Percentiles rank a stretch among this genome's conserved stretches.
Conservation (phyloP, 2,329 filamentous ascomycete genomes). For the Aspergillus arachidicola region DNA sequence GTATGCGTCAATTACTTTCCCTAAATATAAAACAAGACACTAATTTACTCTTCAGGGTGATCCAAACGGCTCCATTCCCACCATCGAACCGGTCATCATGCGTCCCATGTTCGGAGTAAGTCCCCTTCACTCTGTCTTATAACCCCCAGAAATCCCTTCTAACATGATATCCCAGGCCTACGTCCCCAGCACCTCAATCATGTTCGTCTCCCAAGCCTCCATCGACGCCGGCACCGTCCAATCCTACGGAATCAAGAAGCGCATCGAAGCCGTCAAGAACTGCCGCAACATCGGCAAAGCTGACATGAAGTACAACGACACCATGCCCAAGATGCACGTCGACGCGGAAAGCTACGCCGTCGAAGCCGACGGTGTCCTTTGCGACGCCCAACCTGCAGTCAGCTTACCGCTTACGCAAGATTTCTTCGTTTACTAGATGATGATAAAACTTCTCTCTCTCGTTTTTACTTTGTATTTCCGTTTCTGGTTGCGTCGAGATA, state of each 20-base stretch:
- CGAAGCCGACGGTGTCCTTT: constrained; percentile 77
- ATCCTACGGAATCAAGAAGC: constrained; percentile 76
- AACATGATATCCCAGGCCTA: constrained; percentile 47
- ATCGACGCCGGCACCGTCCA: constrained; percentile 67
- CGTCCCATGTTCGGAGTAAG: constrained; percentile 78
- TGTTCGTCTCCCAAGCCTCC: constrained; percentile 78
- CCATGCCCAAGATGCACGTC: constrained; percentile 83
- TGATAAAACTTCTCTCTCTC: background rate
- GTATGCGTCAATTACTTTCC: constrained; percentile 48
- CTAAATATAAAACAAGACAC: background rate
- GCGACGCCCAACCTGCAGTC: constrained; percentile 71
- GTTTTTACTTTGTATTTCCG: background rate
- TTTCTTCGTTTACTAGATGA: constrained; percentile 25
- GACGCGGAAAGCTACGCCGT: constrained; percentile 89
- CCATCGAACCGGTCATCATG: constrained; percentile 79
- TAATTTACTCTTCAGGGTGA: constrained; percentile 60
- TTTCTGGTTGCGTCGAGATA: background rate
- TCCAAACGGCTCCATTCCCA: constrained; percentile 82
- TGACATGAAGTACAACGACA: constrained; percentile 89
- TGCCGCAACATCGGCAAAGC: constrained; percentile 76
- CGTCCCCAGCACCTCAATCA: constrained; percentile 72
- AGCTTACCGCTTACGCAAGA: constrained; percentile 74
- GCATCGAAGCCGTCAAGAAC: constrained; percentile 75
- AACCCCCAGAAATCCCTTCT: background rate
- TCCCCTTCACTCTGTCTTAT: background rate